Evolutionary conservation across 345 rosid genomes (phyloP), one percentile per base, ranked within the genome.

Genomic region (Lepidium africanum): DNA sequence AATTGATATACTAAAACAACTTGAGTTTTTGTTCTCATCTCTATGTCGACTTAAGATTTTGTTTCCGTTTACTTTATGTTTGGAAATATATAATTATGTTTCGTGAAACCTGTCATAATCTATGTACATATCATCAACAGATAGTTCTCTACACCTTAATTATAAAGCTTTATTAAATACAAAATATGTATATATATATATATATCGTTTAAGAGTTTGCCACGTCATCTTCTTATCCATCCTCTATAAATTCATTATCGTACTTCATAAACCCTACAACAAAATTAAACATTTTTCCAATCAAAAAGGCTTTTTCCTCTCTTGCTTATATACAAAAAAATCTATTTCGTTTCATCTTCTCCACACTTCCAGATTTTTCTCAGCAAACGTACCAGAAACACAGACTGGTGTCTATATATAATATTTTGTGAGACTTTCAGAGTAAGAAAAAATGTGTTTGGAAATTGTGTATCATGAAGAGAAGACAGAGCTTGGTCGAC

Each of bases 401-500:
- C n/a, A n/a, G n/a, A 25, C 27, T 25, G 27, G 27, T 0, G 27
- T 25, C 27, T 25, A 25, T 25, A 25, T 25, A 25, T 25, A 25
- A 15, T 42, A 43, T 7, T 43, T 43, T 1, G 19, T 19, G 37
- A 37, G 47, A 55, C 3, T 60, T 6, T 60, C 50, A 48, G 32
- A 45, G 57, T 3, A 10, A 35, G 3, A n/a, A n/a, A n/a, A 38
- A 48, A 92, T 92, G 98, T 82, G 94, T 77, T 64, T 84, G 51
- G 81, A 68, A 68, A 46, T 74, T 47, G 70, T 85, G 30, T 87
- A 85, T 47, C 77, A 81, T 1, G 84, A 77, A 47, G 85, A 86
- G 42, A 87, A 84, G 70, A 78, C 66, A 36, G 98, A 89, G 73
- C 70, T 90, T 13, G 89, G 83, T 9, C 76, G 96, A 35, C 96